Percentiles rank a stretch among this genome's conserved stretches.
phyloP scores from a whole-genome alignment of 495 filamentous ascomycete species.

The Lasiosphaeria ovina region DNA sequence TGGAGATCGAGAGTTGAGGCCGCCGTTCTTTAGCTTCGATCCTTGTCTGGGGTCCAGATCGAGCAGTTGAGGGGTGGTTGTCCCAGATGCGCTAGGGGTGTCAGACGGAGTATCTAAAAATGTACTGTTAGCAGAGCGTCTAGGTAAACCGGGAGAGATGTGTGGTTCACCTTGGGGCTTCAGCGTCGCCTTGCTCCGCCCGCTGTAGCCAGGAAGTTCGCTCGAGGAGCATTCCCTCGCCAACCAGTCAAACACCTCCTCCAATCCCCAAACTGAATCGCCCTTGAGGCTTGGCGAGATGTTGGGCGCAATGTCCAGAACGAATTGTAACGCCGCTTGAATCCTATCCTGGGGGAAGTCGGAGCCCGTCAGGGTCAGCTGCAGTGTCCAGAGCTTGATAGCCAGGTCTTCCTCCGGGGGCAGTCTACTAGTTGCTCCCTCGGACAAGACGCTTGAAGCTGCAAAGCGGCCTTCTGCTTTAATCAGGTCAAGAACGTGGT shows the following conservation, averaged over 20 bases:
- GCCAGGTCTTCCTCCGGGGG: constrained; percentile 70
- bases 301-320: constrained; percentile 58
- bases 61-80: constrained; percentile 44
- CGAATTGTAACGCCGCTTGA: constrained; percentile 61
- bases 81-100: constrained; percentile 45
- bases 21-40: constrained; percentile 34
- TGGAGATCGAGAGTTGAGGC: constrained; percentile 19
- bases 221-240: constrained; percentile 64
- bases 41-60: constrained; percentile 31
- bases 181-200: constrained; percentile 28
- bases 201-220: constrained; percentile 71
- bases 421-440: constrained; percentile 39
- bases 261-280: constrained; percentile 76
- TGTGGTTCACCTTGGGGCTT: constrained; percentile 36
- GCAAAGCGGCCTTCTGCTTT: constrained; percentile 50
- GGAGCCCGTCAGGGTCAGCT: constrained; percentile 62
- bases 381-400: constrained; percentile 75
- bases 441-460: constrained; percentile 41
- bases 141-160: neutral
- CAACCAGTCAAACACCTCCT: constrained; percentile 85
- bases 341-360: constrained; percentile 65
- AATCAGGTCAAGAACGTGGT: constrained; percentile 64
- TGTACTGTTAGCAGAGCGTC: constrained; percentile 5
- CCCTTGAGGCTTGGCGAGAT: constrained; percentile 48
- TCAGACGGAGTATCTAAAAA: constrained; percentile 43